Evolutionary conservation across 2,329 filamentous ascomycete species (phyloP).

Genomic region (Cytospora piceicola): DNA sequence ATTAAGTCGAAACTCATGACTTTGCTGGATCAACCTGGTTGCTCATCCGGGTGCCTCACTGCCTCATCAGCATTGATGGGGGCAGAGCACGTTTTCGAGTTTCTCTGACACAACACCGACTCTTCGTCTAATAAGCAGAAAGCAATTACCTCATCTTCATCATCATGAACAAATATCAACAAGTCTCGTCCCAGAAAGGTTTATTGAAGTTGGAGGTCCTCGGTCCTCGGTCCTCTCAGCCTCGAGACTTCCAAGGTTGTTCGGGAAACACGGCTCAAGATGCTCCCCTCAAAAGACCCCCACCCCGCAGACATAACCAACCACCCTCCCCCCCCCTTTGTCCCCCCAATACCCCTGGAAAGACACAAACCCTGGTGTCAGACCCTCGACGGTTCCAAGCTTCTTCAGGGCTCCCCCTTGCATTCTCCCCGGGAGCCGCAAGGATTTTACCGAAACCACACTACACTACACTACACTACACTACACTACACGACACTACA

Average conservation of each 20-base stretch:
- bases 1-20: slow-evolving; percentile 8
- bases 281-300: background rate
- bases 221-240: background rate
- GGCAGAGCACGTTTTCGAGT: slow-evolving; percentile 1
- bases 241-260: slow-evolving; percentile 4
- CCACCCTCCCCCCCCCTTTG: background rate
- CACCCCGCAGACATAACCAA: slow-evolving; percentile 1
- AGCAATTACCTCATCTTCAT: slow-evolving; percentile 29
- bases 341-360: background rate
- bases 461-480: too few relatives aligned
- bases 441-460: slow-evolving; percentile 14
- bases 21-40: background rate
- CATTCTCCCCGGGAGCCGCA: slow-evolving; percentile 17
- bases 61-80: background rate
- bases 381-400: background rate
- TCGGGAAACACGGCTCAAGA: background rate
- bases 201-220: background rate
- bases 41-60: background rate
- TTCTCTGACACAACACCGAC: slow-evolving; percentile 26
- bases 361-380: slow-evolving; percentile 15
- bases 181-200: slow-evolving; percentile 4
- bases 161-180: slow-evolving; percentile 23
- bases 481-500: too few relatives aligned
- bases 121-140: background rate
- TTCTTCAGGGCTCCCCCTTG: slow-evolving; percentile 22